Percentiles rank a stretch among this genome's conserved stretches.
These are phyloP conservation scores for Nothophoma quercina DNA, from an alignment of 2,329 filamentous ascomycete species.

Conservation along the genomic window DNA sequence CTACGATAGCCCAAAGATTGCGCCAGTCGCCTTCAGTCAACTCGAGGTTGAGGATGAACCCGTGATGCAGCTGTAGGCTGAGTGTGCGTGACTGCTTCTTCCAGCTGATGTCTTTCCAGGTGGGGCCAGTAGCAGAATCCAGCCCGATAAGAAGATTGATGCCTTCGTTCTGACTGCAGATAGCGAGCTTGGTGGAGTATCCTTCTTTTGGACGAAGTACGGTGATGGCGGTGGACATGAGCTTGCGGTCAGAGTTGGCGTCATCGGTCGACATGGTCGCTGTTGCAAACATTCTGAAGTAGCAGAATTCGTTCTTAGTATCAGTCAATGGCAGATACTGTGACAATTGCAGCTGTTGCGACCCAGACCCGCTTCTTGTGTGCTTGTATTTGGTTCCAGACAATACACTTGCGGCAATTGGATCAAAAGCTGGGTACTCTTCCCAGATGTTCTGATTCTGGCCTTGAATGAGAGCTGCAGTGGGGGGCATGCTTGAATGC, in stretches of 20 bases:
- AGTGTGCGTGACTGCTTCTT: conserved; percentile 71
- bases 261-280: conserved; percentile 78
- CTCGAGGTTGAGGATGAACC: conserved; percentile 75
- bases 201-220: conserved; percentile 75
- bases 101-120: conserved; percentile 86
- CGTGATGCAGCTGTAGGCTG: conserved; percentile 74
- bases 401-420: conserved; percentile 75
- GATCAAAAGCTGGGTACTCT: conserved; percentile 75
- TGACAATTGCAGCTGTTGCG: conserved; percentile 60
- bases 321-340: conserved; percentile 81
- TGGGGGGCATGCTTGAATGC: conserved; percentile 76
- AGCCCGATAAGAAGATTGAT: conserved; percentile 77
- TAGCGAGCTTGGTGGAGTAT: conserved; percentile 72
- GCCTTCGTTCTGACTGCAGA: conserved; percentile 81
- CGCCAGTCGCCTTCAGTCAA: conserved; percentile 80
- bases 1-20: conserved; percentile 81
- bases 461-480: conserved; percentile 72
- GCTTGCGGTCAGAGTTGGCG: conserved; percentile 68
- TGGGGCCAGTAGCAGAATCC: conserved; percentile 71
- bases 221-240: conserved; percentile 77
- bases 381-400: conserved; percentile 39
- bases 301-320: conserved; percentile 75
- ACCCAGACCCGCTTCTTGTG: conserved; percentile 45
- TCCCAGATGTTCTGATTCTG: conserved; percentile 86
- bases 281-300: conserved; percentile 78